Evolutionary conservation across 352 stramenopile genomes (phyloP), one percentile per base, ranked within the genome.

Genomic region (Phytophthora multivora): DNA sequence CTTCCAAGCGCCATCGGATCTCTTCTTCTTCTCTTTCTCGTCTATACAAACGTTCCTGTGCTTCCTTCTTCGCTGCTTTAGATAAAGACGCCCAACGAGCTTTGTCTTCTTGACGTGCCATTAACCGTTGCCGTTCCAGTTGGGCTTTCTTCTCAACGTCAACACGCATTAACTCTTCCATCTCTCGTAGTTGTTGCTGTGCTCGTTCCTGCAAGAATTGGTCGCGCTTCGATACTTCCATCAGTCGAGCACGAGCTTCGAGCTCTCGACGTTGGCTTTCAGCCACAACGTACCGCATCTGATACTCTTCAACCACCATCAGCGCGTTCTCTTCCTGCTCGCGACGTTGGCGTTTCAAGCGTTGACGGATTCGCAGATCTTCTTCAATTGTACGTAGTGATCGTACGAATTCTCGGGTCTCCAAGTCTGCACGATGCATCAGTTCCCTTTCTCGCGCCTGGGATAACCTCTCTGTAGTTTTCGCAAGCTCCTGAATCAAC

Each of bases 271-370:
- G 59, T 19, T 76, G 66, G 8, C 41, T 59, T 51, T 88, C 75
- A 0, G 77, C 69, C 6, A 90, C 57, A 0, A 80, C 36, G 33
- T 90, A 88, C 6, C 78, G 69, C 35, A 53, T 83, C 9, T 80
- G 67, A 45, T 81, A 77, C 40, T 92, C 80, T 51, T 92, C 76
- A 1, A 86, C 54, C 25, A 81, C 16, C 80, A 90, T 92, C 1
- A 56, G 57, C 4, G 71, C 55, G 31, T 76, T 78, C 45, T 86
- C 80, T 2, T 69, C 69, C 15, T 86, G 59, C 31, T 88, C 80
- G 8, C 61, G 48, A 1, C 79, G 75, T 28, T 48, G 33, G 10
- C 57, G 42, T 16, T 64, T 59, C 3, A 89, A 46, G 7, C 66
- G 49, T 26, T 62, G 38, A 10, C 72, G 80, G 16, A 78, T 51